A percentile compares a stretch with the other conserved stretches of the same genome.
Evolutionary conservation across 257 asterid species (phyloP).

Genomic region (Leonotis leonurus): DNA sequence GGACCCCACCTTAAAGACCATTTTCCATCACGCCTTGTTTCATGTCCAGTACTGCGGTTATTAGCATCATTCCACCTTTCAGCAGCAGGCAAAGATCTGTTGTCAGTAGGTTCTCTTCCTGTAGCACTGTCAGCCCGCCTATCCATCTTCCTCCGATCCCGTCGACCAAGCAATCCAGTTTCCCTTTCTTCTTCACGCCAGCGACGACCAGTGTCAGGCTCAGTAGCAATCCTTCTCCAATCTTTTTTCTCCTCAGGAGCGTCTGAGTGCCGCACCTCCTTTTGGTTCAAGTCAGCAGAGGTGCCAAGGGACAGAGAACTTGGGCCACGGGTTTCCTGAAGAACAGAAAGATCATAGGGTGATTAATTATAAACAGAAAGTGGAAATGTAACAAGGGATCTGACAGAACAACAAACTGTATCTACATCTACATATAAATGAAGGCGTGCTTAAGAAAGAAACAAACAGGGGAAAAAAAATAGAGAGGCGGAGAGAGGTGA

Average conservation of each 20-base stretch:
- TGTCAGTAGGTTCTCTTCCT: conserved; percentile 66
- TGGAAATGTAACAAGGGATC: not conserved
- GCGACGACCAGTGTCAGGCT: conserved; percentile 76
- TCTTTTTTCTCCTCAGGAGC: conserved; percentile 75
- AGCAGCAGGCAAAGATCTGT: conserved; percentile 48
- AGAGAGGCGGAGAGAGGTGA: too few relatives aligned
- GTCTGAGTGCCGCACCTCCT: conserved; percentile 79
- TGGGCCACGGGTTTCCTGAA: conserved; percentile 76
- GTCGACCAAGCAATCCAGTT: conserved; percentile 87
- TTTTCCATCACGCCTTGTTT: conserved; percentile 80
- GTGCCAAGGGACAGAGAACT: conserved; percentile 81
- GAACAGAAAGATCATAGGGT: not conserved
- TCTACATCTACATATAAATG: not conserved
- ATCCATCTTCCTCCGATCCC: conserved; percentile 88
- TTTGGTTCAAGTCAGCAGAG: conserved; percentile 68
- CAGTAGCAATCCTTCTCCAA: conserved; percentile 60
- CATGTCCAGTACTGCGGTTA: conserved; percentile 64
- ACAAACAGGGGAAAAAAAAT: too few relatives aligned
- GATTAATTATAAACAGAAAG: not conserved
- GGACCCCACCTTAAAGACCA: conserved; percentile 99
- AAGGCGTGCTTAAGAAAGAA: not conserved
- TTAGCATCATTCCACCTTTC: conserved; percentile 77
- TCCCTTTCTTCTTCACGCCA: conserved; percentile 99
- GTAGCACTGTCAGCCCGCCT: conserved; percentile 65
- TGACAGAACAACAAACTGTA: not conserved